Evolutionary conservation across 352 stramenopile species (phyloP).

Genomic region (Pythium myriotylum): DNA sequence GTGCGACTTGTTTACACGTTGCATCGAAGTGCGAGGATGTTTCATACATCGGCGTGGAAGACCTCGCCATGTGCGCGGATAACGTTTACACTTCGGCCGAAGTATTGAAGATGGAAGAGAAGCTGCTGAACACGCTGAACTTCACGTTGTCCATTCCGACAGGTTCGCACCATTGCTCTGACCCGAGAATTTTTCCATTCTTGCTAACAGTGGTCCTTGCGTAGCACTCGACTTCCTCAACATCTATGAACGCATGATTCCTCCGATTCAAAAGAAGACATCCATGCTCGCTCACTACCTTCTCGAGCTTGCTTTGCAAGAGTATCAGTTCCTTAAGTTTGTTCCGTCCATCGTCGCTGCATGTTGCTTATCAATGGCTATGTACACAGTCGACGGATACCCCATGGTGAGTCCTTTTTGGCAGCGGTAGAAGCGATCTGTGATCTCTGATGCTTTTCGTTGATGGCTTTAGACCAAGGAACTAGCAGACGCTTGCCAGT

Average conservation of each 20-base stretch:
- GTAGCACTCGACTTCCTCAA: constrained; percentile 88
- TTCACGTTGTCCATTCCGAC: constrained; percentile 91
- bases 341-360: constrained; percentile 83
- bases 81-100: constrained; percentile 90
- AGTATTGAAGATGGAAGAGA: constrained; percentile 91
- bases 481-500: constrained; percentile 77
- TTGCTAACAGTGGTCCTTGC: constrained; percentile 7
- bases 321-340: constrained; percentile 88
- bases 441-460: too few relatives aligned
- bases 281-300: constrained; percentile 90
- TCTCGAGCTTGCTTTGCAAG: constrained; percentile 84
- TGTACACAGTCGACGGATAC: constrained; percentile 84
- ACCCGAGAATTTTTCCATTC: neutral
- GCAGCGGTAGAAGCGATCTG: too few relatives aligned
- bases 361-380: constrained; percentile 84
- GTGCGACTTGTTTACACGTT: constrained; percentile 89
- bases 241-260: constrained; percentile 89
- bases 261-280: constrained; percentile 81
- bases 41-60: constrained; percentile 92
- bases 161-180: constrained; percentile 38
- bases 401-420: constrained; percentile 72
- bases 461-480: constrained; percentile 78
- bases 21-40: constrained; percentile 92
- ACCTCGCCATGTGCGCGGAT: constrained; percentile 90
- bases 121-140: constrained; percentile 91